Conservation (phyloP, 2,329 filamentous ascomycete genomes). For the Aspergillus pseudoviridinutans region DNA sequence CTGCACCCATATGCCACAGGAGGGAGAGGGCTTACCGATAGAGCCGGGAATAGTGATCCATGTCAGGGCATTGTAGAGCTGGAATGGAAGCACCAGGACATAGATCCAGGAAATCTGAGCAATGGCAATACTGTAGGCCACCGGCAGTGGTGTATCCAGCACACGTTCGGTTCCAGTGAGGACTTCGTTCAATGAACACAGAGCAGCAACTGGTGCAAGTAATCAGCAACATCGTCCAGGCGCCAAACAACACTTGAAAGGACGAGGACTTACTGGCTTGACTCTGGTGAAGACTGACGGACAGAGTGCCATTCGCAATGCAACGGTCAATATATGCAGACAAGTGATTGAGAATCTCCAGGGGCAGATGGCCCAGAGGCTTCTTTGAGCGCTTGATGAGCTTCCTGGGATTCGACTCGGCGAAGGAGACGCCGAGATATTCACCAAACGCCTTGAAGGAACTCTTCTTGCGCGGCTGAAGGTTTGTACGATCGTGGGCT, state of each 20-base stretch:
- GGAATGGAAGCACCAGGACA: slow-evolving; percentile 75
- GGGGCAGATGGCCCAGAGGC: slow-evolving; percentile 76
- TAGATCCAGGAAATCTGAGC: slow-evolving; percentile 85
- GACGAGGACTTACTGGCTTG: slow-evolving; percentile 31
- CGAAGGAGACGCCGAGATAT: slow-evolving; percentile 72
- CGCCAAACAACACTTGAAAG: neutral
- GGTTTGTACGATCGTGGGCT: slow-evolving; percentile 44
- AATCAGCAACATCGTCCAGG: neutral
- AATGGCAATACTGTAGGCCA: slow-evolving; percentile 80
- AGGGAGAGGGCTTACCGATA: slow-evolving; percentile 40
- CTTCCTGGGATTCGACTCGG: slow-evolving; percentile 73
- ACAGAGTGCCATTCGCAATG: slow-evolving; percentile 42
- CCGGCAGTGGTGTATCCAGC: slow-evolving; percentile 74
- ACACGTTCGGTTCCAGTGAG: slow-evolving; percentile 71
- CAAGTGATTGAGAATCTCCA: slow-evolving; percentile 74
- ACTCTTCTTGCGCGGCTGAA: slow-evolving; percentile 41
- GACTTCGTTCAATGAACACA: slow-evolving; percentile 67
- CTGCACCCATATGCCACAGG: neutral
- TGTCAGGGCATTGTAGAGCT: slow-evolving; percentile 59
- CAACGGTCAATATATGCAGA: slow-evolving; percentile 62
- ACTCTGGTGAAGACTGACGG: slow-evolving; percentile 33
- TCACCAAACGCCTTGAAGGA: slow-evolving; percentile 64
- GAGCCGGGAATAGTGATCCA: slow-evolving; percentile 79
- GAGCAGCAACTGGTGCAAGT: slow-evolving; percentile 47
- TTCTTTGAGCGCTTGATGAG: slow-evolving; percentile 67